phyloP scores from a whole-genome alignment of 1,284 basidiomycete species.

The Tilletia indica region DNA sequence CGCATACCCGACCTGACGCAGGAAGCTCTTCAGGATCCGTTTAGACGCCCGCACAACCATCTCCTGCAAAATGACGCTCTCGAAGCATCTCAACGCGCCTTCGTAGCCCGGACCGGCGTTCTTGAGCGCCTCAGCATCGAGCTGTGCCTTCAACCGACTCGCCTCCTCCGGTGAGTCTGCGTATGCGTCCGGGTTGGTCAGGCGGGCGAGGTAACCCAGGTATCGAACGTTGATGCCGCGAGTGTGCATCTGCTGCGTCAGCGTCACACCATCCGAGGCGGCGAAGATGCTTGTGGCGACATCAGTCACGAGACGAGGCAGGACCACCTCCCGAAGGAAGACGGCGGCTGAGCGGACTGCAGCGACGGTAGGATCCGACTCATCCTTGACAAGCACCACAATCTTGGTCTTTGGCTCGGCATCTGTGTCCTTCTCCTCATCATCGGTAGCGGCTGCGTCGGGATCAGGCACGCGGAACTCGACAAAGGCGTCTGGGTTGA shows the following conservation, averaged over 20 bases:
- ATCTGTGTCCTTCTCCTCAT: conserved; percentile 25
- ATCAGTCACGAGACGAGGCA: conserved; percentile 59
- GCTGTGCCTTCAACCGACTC: conserved; percentile 54
- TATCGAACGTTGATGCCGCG: conserved; percentile 66
- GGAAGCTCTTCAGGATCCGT: conserved; percentile 60
- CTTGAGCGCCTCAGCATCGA: conserved; percentile 41
- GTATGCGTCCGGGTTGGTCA: conserved; percentile 47
- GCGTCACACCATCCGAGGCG: conserved; percentile 60
- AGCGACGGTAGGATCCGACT: conserved; percentile 60
- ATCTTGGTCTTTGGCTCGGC: conserved; percentile 28
- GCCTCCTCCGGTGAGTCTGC: background rate
- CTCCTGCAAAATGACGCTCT: conserved; percentile 60
- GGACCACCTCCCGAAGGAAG: conserved; percentile 60
- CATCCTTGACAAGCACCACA: conserved; percentile 56
- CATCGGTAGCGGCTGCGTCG: conserved; percentile 11
- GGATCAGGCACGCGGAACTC: conserved; percentile 37
- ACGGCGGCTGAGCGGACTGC: conserved; percentile 62
- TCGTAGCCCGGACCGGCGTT: conserved; percentile 50
- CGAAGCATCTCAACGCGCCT: conserved; percentile 46
- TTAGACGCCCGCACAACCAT: conserved; percentile 64
- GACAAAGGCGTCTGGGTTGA: conserved; percentile 66
- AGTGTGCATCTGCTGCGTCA: conserved; percentile 61
- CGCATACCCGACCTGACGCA: conserved; percentile 33
- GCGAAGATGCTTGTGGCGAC: conserved; percentile 59
- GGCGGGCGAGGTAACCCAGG: conserved; percentile 59